Conservation (phyloP, 2,329 filamentous ascomycete genomes). For the Helotiales sp. region DNA sequence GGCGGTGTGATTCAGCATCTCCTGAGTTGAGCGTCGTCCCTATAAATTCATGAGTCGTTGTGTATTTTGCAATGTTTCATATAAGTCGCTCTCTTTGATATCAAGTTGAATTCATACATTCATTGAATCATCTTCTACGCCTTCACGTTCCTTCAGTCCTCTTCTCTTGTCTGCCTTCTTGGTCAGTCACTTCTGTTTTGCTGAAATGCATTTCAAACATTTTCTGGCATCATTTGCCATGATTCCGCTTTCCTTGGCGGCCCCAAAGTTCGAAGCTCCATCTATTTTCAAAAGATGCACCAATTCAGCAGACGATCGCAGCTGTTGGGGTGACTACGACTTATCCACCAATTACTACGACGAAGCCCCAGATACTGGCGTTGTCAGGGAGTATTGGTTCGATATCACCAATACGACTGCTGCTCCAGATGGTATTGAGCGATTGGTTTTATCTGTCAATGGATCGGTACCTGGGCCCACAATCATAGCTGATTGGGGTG, state of each 20-base stretch:
- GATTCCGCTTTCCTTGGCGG: neutral
- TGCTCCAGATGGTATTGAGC: conserved; percentile 31
- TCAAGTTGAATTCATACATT: neutral
- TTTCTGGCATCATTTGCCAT: neutral
- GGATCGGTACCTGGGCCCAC: conserved; percentile 33
- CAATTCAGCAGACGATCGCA: conserved; percentile 22
- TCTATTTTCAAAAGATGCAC: conserved; percentile 14
- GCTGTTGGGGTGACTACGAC: conserved; percentile 44
- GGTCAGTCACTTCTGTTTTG: neutral
- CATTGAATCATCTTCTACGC: neutral
- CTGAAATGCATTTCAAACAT: neutral
- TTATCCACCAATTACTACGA: conserved; percentile 41
- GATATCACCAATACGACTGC: conserved; percentile 15
- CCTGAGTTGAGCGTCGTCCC: too few relatives aligned
- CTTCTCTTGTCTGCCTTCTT: neutral
- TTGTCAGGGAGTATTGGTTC: conserved; percentile 42
- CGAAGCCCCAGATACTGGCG: conserved; percentile 39
- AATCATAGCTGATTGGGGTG: conserved; percentile 37
- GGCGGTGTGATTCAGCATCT: too few relatives aligned
- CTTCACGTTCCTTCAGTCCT: neutral
- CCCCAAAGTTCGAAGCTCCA: too few relatives aligned
- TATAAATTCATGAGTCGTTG: too few relatives aligned
- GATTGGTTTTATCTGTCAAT: conserved; percentile 31
- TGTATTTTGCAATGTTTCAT: too few relatives aligned
- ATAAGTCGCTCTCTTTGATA: too few relatives aligned